Percentiles rank a stretch among this genome's conserved stretches.
Conservation (phyloP, 208 protist genomes). For the Porcisia hertigi region DNA sequence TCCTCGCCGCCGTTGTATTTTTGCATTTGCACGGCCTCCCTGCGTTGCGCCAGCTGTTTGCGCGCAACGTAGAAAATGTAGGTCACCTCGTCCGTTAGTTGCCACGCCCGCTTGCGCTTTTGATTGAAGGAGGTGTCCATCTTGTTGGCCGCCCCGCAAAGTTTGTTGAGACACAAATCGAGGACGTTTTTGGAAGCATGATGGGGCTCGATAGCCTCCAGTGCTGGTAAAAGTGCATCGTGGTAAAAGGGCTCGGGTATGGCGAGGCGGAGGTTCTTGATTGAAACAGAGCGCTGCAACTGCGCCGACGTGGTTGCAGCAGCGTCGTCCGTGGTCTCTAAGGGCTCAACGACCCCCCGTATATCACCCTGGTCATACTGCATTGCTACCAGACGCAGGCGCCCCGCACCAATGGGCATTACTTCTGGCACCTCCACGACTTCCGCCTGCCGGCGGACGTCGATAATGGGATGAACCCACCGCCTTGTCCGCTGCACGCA, state of each 20-base stretch:
- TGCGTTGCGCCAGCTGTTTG: conserved; percentile 21
- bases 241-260: conserved; percentile 28
- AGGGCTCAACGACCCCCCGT: conserved; percentile 15
- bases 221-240: conserved; percentile 35
- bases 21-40: background rate
- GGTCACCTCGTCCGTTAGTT: conserved; percentile 28
- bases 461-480: conserved; percentile 45
- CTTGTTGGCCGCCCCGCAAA: conserved; percentile 36
- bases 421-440: background rate
- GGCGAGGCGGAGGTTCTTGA: conserved; percentile 24
- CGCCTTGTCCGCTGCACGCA: background rate
- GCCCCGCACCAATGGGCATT: background rate
- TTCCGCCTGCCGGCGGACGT: conserved; percentile 30
- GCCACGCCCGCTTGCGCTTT: conserved; percentile 29
- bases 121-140: conserved; percentile 27
- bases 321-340: background rate
- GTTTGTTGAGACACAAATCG: conserved; percentile 39
- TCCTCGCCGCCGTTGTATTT: background rate
- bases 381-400: conserved; percentile 10
- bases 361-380: conserved; percentile 19
- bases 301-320: background rate
- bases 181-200: conserved; percentile 37
- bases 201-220: conserved; percentile 40
- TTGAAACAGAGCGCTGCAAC: conserved; percentile 3
- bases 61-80: conserved; percentile 25